These are phyloP conservation scores for Lathyrus tuberosus DNA, from an alignment of 306 rosid genomes.

Conservation along the genomic window DNA sequence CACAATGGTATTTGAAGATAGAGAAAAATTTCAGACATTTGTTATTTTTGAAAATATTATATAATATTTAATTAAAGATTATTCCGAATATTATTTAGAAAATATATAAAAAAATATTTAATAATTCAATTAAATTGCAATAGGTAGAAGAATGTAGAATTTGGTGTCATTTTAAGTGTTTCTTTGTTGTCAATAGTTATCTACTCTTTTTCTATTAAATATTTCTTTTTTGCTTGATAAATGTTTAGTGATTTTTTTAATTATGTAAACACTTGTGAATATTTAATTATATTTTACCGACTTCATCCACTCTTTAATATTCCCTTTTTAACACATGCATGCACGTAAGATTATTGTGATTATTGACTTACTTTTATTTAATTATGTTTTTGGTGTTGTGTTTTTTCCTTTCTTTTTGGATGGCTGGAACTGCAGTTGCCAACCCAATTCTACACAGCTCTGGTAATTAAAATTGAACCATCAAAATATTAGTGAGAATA, in stretches of 20 bases:
- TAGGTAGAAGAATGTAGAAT: neutral
- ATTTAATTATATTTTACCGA: neutral
- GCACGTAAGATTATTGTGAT: neutral
- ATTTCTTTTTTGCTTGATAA: neutral
- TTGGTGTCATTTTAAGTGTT: neutral
- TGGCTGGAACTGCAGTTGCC: constrained; percentile 72
- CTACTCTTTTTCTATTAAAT: neutral
- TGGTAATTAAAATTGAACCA: constrained; percentile 54
- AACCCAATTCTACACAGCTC: constrained; percentile 91
- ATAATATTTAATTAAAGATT: no score
- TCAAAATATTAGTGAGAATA: no score
- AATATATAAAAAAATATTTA: no score
- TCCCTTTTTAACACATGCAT: neutral
- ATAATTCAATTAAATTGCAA: neutral
- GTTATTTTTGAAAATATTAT: no score
- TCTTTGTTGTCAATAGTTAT: constrained; percentile 12
- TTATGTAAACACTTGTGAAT: neutral
- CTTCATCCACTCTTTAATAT: neutral
- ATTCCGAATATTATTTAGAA: no score
- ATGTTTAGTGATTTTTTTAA: neutral
- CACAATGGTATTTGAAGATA: no score
- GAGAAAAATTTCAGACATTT: no score
- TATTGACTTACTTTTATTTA: constrained; percentile 2
- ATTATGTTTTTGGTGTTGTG: neutral
- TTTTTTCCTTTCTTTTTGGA: constrained; percentile 2